These are phyloP conservation scores for Candida ascalaphidarum DNA, from an alignment of 805 yeast species.

Conservation along the genomic window DNA sequence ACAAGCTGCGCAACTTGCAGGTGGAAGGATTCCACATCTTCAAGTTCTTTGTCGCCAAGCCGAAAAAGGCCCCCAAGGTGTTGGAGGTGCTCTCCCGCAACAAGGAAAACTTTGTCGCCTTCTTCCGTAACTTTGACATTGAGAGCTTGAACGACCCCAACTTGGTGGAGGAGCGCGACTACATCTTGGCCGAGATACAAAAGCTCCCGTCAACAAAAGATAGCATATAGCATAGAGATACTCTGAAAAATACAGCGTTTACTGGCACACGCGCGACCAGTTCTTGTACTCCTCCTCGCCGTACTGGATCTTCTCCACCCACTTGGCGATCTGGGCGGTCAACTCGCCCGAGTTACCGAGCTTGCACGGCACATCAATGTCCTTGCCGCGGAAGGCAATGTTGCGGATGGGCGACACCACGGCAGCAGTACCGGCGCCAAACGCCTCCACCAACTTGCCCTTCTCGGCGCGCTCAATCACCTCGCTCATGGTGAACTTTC, in stretches of 20 bases:
- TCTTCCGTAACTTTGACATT: conserved; percentile 58
- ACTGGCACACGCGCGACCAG: conserved; percentile 38
- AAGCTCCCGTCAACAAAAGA: conserved; percentile 54
- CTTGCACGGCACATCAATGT: conserved; percentile 70
- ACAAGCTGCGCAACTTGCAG: conserved; percentile 83
- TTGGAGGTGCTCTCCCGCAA: conserved; percentile 78
- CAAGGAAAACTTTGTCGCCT: conserved; percentile 63
- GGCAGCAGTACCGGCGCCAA: conserved; percentile 97
- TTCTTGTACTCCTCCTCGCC: conserved; percentile 63
- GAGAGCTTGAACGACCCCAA: conserved; percentile 55
- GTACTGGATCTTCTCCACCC: conserved; percentile 89
- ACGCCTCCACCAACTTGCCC: conserved; percentile 88
- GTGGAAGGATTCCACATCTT: conserved; percentile 88
- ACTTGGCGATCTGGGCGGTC: conserved; percentile 67
- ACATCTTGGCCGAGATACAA: conserved; percentile 67
- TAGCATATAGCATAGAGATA: not conserved
- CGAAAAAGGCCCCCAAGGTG: conserved; percentile 74
- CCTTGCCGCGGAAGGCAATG: conserved; percentile 71
- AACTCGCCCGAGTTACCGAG: conserved; percentile 78
- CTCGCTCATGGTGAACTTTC: conserved; percentile 76
- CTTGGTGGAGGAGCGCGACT: conserved; percentile 73
- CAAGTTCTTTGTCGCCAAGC: conserved; percentile 94
- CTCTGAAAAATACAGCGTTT: conserved; percentile 1
- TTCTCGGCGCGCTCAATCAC: conserved; percentile 66
- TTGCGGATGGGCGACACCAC: conserved; percentile 88